Base-by-base conservation (phyloP, 1,139 yeast genomes). In the Kodamaea alishanica region DNA sequence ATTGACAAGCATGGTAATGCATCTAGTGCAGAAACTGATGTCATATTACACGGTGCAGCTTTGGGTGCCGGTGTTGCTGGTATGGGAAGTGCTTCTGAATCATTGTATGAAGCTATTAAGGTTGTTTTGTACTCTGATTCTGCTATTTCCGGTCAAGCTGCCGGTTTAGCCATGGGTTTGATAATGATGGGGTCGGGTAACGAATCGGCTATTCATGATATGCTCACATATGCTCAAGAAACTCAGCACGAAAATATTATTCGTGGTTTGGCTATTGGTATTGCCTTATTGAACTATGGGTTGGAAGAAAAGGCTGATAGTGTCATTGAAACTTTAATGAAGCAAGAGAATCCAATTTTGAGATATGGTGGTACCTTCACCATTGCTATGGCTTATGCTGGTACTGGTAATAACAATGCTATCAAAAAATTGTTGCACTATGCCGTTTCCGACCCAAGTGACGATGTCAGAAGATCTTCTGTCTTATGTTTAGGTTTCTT, bases 281-380 rank as follows among this genome's bases (percentile, higher is more conserved):
- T 92, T 53, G 95, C 98, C 0, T 70, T 92, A 46, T 73, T 92
- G 44, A 84, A 81, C 63, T 92, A 82, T 55, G 96, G 95, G 34
- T 81, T 81, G 56, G 97, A 89, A 62, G 89, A 81, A 49, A 73
- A 78, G 43, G 95, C 97, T 7, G 89, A 87, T 50, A 65, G 63
- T n/a, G 65, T 79, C 26, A 86, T 92, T 50, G 80, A 78, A 31
- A 70, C 74, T 48, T 71, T 92, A 57, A 63, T 88, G 55, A 67
- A 65, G 7, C 92, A 84, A 57, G 96, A 88, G 58, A 86, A 83
- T 49, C 77, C 96, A 6, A 80, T 86, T 43, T 75, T 94, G 50
- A 84, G 99, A 65, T 92, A 90, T 60, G 98, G 98, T 63, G 97
- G 96, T 59, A 95, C 92, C 33, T 89, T 81, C 61, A 83, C 97